phyloP scores from a whole-genome alignment of 164 flowering plant genomes.

The Pachysandra terminalis region DNA sequence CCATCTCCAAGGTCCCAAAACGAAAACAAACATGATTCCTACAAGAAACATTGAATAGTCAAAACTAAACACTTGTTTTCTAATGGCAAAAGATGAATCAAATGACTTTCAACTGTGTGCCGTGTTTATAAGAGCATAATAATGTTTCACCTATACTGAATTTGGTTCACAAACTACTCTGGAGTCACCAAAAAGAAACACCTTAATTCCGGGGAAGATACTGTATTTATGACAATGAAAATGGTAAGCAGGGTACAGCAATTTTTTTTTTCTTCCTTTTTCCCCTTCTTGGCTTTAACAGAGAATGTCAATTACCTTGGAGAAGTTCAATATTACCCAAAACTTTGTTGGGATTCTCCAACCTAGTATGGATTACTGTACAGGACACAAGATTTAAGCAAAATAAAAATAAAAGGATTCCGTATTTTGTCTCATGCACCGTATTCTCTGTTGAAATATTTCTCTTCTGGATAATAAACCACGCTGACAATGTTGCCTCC shows the following conservation, averaged over 20 bases:
- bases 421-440: constrained; percentile 13
- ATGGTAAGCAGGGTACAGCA: neutral
- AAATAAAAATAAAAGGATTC: no score
- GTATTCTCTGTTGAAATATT: constrained; percentile 45
- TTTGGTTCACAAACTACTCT: neutral
- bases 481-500: constrained; percentile 66
- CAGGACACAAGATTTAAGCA: neutral
- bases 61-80: no score
- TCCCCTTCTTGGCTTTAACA: neutral
- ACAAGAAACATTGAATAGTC: no score
- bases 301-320: neutral
- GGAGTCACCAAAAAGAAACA: no score
- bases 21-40: no score
- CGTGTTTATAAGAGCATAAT: no score
- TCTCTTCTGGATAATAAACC: constrained; percentile 64
- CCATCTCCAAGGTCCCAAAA: no score
- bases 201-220: neutral
- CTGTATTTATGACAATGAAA: neutral
- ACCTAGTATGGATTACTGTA: neutral
- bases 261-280: no score
- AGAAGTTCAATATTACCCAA: neutral
- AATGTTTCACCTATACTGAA: no score
- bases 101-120: no score
- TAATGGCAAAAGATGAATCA: no score
- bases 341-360: no score